These are phyloP conservation scores for Sugiyamaella japonica DNA, from an alignment of 1,139 yeast species.

Conservation along the genomic window DNA sequence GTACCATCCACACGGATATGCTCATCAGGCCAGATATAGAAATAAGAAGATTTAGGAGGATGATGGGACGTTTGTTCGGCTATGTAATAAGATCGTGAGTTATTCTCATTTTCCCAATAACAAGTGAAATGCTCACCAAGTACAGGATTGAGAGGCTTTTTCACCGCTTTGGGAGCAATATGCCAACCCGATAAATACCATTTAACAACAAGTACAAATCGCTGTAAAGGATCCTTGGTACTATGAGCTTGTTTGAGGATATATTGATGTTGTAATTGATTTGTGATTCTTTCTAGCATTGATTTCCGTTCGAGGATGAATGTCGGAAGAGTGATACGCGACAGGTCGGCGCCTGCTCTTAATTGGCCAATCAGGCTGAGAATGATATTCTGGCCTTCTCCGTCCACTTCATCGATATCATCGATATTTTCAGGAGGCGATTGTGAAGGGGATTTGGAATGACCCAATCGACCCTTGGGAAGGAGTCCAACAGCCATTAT, in stretches of 20 bases:
- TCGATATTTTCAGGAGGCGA: slow-evolving; percentile 20
- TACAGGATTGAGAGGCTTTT: slow-evolving; percentile 93
- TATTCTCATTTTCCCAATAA: slow-evolving; percentile 85
- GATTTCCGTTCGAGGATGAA: slow-evolving; percentile 92
- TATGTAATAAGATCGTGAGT: slow-evolving; percentile 70
- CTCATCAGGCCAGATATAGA: slow-evolving; percentile 78
- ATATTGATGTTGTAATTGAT: slow-evolving; percentile 81
- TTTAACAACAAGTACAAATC: slow-evolving; percentile 72
- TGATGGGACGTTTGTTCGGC: slow-evolving; percentile 97
- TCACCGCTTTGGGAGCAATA: slow-evolving; percentile 96
- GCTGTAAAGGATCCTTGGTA: slow-evolving; percentile 53
- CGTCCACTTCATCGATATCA: slow-evolving; percentile 84
- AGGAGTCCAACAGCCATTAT: slow-evolving; percentile 13
- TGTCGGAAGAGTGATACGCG: slow-evolving; percentile 91
- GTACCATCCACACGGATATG: slow-evolving; percentile 87
- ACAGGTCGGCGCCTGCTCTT: slow-evolving; percentile 87
- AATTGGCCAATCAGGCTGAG: slow-evolving; percentile 86
- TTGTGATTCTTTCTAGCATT: slow-evolving; percentile 93
- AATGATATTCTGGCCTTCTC: slow-evolving; percentile 81
- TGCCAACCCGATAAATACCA: slow-evolving; percentile 98
- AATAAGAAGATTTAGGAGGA: slow-evolving; percentile 97
- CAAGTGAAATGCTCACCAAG: slow-evolving; percentile 87
- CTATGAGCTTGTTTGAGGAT: slow-evolving; percentile 68
- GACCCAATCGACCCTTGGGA: slow-evolving; percentile 3
- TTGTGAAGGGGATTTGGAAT: slow-evolving; percentile 20